Evolutionary conservation across 306 rosid species (phyloP), one percentile per base, ranked within the genome.

Genomic region (Cucurbita pepo): DNA sequence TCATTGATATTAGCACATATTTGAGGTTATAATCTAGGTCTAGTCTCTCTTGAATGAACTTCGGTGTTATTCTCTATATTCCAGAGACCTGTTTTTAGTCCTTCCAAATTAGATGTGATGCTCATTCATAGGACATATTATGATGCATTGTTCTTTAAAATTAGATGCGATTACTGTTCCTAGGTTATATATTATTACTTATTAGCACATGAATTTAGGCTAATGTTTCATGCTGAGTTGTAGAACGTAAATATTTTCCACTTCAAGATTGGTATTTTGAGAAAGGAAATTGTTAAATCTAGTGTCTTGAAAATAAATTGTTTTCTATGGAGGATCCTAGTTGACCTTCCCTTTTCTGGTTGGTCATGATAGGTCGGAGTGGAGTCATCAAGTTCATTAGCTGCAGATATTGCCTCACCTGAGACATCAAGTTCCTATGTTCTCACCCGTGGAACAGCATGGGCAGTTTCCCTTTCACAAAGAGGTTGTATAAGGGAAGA

Each of bases 401-500:
- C 63, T 38, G 87, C 74, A 58, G 86, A 83, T 74, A 81, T 41
- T 81, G 85, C 86, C 18, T 74, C 88, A 16, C 40, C 80, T 15
- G 57, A 71, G 77, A 74, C 71, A 56, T 47, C 72, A 53, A 69
- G 76, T 82, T 66, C 81, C 56, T 5, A 61, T 79, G 73, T 87
- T 81, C 85, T 90, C 75, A 86, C 85, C 73, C 63, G 64, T 63
- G 97, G 98, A 82, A 83, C 83, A 60, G 91, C 96, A 5, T 89
- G 98, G 98, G 92, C 91, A 64, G 85, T 94, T 79, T 88, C 92
- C 56, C 88, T 90, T 48, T 79, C 90, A n/a, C 81, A 83, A 71
- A 90, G 80, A 83, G 82, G 81, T 82, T 12, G 85, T 45, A 67
- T 87, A 55, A 87, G 83, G 81, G 97, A 87, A 76, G 97, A 86